These are phyloP conservation scores for Brassica napus DNA, from an alignment of 345 rosid species.

Conservation along the genomic window Da-Ae NC_063447.1:52024501-52025000, in stretches of 20 bases:
- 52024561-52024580: too few relatives aligned
- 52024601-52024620: too few relatives aligned
- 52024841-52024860: constrained; percentile 56
- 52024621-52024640: too few relatives aligned
- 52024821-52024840: constrained; percentile 56
- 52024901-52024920: not conserved
- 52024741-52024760: too few relatives aligned
- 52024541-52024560: not conserved
- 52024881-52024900: constrained; percentile 16
- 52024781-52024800: constrained; percentile 83
- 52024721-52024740: too few relatives aligned
- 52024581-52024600: too few relatives aligned
- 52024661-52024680: too few relatives aligned
- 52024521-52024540: constrained; percentile 47
- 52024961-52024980: constrained; percentile 78
- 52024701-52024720: too few relatives aligned
- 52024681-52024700: too few relatives aligned
- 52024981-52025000: constrained; percentile 69
- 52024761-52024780: constrained; percentile 27
- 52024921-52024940: constrained; percentile 26
- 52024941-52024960: constrained; percentile 95
- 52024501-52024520: constrained; percentile 29
- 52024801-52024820: constrained; percentile 91
- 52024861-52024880: constrained; percentile 6
- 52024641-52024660: too few relatives aligned